phyloP scores from a whole-genome alignment of 176 grass and related monocot genomes.

The Phoenix dactylifera region DNA sequence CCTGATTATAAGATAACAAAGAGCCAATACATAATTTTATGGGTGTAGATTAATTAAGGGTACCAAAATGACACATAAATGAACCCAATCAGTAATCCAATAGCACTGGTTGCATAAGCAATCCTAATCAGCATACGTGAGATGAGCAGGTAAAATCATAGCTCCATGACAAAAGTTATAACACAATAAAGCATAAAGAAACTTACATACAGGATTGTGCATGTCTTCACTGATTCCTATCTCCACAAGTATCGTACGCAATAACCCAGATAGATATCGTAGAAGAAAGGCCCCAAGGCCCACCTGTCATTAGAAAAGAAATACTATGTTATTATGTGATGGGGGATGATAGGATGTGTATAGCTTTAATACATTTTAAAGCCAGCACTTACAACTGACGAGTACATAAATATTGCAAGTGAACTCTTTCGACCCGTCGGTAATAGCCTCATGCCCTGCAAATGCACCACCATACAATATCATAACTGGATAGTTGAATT shows the following conservation, averaged over 20 bases:
- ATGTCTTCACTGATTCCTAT: slow-evolving; percentile 94
- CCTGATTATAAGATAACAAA: too few species aligned
- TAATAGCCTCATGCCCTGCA: slow-evolving; percentile 88
- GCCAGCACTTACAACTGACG: slow-evolving; percentile 67
- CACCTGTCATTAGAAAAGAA: slow-evolving; percentile 37
- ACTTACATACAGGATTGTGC: slow-evolving; percentile 99
- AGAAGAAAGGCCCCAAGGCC: slow-evolving; percentile 64
- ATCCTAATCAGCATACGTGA: too few species aligned
- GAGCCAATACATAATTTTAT: too few species aligned
- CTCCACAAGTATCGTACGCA: slow-evolving; percentile 59
- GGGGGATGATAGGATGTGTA: slow-evolving; percentile 3
- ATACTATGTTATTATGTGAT: slow-evolving; percentile 11
- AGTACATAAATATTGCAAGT: slow-evolving; percentile 78
- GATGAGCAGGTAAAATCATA: neutral
- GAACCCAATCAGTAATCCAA: too few species aligned
- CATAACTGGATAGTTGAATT: too few species aligned
- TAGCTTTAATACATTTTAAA: slow-evolving; percentile 10
- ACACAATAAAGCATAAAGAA: slow-evolving; percentile 12
- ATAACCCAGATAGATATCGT: slow-evolving; percentile 57
- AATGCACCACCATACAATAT: slow-evolving; percentile 1
- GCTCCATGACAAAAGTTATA: neutral
- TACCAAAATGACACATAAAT: too few species aligned
- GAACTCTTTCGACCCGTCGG: slow-evolving; percentile 76
- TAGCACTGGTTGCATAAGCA: too few species aligned
- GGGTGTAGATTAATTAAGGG: too few species aligned